phyloP scores from a whole-genome alignment of 257 asterid genomes.

The Leptodermis oblonga region DNA sequence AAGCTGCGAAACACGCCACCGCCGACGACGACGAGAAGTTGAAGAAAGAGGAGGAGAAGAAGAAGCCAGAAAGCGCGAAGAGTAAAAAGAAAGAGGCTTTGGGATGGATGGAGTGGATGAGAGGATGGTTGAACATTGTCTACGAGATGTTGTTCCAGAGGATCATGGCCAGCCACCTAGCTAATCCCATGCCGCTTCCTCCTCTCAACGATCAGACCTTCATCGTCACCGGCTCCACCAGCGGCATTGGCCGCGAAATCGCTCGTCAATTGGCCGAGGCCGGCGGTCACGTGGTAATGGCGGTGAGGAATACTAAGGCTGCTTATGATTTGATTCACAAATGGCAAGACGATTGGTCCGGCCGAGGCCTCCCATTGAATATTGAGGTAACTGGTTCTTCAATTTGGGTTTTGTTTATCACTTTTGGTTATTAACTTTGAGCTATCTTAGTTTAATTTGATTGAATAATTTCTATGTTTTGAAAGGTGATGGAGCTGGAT shows the following conservation, averaged over 20 bases:
- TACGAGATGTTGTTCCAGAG: constrained; percentile 92
- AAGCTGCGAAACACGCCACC: constrained; percentile 31
- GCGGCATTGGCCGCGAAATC: constrained; percentile 92
- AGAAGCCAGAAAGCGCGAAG: constrained; percentile 25
- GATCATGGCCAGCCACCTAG: constrained; percentile 80
- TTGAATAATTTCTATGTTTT: not conserved
- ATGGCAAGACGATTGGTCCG: constrained; percentile 86
- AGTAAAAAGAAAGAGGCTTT: constrained; percentile 53
- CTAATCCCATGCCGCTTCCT: constrained; percentile 83
- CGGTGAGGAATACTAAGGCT: constrained; percentile 73
- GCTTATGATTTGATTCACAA: constrained; percentile 67
- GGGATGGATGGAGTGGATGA: constrained; percentile 89
- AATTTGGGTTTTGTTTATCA: not conserved
- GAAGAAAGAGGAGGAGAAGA: constrained; percentile 17
- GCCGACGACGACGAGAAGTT: constrained; percentile 20
- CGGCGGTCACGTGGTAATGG: constrained; percentile 96
- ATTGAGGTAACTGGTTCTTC: constrained; percentile 54
- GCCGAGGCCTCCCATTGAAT: constrained; percentile 79
- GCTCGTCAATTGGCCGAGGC: constrained; percentile 96
- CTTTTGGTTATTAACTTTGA: not conserved
- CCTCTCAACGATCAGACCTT: constrained; percentile 71
- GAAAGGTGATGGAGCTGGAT: constrained; percentile 88
- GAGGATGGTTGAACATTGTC: constrained; percentile 63
- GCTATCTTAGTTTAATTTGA: not conserved
- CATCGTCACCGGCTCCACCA: constrained; percentile 93